Base-by-base conservation (phyloP, 139 green algal species). In the Haematococcus sp. region DNA sequence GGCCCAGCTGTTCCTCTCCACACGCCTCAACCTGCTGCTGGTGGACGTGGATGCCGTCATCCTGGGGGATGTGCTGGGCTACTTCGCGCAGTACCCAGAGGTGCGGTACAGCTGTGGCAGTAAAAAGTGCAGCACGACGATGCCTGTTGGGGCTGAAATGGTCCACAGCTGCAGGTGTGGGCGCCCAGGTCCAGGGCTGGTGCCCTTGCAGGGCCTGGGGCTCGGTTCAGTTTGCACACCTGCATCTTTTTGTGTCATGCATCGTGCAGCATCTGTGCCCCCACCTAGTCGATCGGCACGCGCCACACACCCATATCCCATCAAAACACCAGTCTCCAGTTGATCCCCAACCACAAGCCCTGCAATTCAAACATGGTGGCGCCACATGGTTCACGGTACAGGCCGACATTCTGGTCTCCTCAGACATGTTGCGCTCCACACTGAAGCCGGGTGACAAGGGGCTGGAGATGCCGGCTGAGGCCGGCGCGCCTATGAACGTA, bases 401-500 rank as follows among this genome's bases (percentile, higher is more conserved):
- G 74, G 76, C 79, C 7, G 83, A 88, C 59, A 81, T 88, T 31
- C 70, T 88, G 68, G 68, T 80, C 3, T 79, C 64, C 22, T 77
- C 27, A 0, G 82, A 88, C 75, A 63, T 82, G 40, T 61, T 88
- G 68, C 22, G 27, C 4, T 74, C 75, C 33, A 83, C 71, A 35
- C 61, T 74, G 1, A 2, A 55, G 22, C 40, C 59, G 30, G 77
- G 74, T 1, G 81, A 87, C 40, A 32, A 67, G 13, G 79, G 79
- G 4, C 71, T 88, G 63, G 87, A 92, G 74, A 46, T 72, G 27
- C 85, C 67, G 19, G 49, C 65, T 7, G n/a, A 40, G 33, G 78
- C 81, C 40, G 64, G 70, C 25, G 25, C 68, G 13, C 76, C 87
- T 54, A 88, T 85, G 63, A 93, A 93, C 84, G 92, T 92, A 3